A percentile compares a stretch with the other conserved stretches of the same genome.
Evolutionary conservation across 306 rosid species (phyloP).

Genomic region (Aeschynomene evenia): DNA sequence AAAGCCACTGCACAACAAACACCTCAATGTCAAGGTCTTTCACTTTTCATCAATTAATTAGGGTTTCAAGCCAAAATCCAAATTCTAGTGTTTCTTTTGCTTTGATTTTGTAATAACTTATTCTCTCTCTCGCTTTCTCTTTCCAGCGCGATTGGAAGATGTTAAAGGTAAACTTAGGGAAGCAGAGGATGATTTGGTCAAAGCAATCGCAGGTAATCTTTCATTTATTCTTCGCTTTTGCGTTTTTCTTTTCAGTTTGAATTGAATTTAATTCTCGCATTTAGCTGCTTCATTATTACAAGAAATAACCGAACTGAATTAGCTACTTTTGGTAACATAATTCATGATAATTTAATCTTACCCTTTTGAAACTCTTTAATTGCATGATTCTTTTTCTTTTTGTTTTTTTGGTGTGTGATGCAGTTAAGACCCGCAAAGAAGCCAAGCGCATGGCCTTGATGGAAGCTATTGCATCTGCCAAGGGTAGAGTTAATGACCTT

Average conservation of each 20-base stretch:
- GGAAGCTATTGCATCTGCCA: conserved; percentile 64
- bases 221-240: not conserved
- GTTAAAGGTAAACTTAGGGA: conserved; percentile 58
- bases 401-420: not conserved
- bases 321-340: not conserved
- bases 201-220: conserved; percentile 65
- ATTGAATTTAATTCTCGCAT: conserved; percentile 15
- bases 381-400: not conserved
- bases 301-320: not conserved
- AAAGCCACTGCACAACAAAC: conserved; percentile 38
- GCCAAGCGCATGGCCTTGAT: conserved; percentile 65
- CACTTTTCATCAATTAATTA: not conserved
- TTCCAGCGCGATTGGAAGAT: conserved; percentile 51
- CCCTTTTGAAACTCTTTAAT: not conserved
- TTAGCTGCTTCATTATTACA: not conserved
- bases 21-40: conserved; percentile 49
- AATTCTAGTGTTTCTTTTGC: not conserved
- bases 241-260: not conserved
- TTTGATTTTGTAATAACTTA: not conserved
- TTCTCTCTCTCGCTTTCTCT: not conserved
- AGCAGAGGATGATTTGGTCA: conserved; percentile 80
- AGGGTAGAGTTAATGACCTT: conserved; percentile 51
- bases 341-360: not conserved
- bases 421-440: conserved; percentile 82
- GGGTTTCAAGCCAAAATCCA: conserved; percentile 40